These are phyloP conservation scores for Fraxinus nigra DNA, from an alignment of 305 asterid genomes.

Conservation along the genomic window DNA sequence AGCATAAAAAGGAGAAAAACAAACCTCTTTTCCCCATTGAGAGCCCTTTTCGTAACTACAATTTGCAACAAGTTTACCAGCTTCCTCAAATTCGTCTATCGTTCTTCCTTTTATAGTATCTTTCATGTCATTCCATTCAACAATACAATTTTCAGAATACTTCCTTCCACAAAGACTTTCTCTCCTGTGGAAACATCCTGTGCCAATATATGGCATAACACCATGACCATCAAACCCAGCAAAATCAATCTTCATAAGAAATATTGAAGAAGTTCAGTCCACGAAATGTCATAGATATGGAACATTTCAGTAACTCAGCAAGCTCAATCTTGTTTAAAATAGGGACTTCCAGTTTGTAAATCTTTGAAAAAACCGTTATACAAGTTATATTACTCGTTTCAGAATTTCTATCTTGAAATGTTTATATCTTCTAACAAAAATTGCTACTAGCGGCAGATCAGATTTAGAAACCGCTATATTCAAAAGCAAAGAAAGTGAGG, in stretches of 20 bases:
- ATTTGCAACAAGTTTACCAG: slow-evolving; percentile 47
- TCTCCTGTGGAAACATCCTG: slow-evolving; percentile 80
- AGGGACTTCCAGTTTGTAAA: not conserved
- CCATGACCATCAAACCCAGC: slow-evolving; percentile 61
- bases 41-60: slow-evolving; percentile 68
- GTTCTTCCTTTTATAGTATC: slow-evolving; percentile 24
- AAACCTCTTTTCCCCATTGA: slow-evolving; percentile 78
- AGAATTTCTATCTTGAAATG: not conserved
- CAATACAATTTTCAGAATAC: slow-evolving; percentile 17
- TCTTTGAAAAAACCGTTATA: not conserved
- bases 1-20: slow-evolving; percentile 11
- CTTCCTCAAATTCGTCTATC: slow-evolving; percentile 51
- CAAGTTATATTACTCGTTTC: not conserved
- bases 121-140: slow-evolving; percentile 24
- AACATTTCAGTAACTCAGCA: not conserved
- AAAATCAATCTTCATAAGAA: slow-evolving; percentile 54
- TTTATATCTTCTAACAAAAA: not conserved
- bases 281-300: not conserved
- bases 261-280: slow-evolving; percentile 12
- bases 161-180: slow-evolving; percentile 51
- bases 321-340: not conserved
- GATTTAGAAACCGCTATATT: not conserved
- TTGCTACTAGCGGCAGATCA: not conserved
- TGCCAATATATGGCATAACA: slow-evolving; percentile 60
- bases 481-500: not conserved